These are phyloP conservation scores for Ilex aquifolium DNA, from an alignment of 257 asterid species.

Conservation along the genomic window DNA sequence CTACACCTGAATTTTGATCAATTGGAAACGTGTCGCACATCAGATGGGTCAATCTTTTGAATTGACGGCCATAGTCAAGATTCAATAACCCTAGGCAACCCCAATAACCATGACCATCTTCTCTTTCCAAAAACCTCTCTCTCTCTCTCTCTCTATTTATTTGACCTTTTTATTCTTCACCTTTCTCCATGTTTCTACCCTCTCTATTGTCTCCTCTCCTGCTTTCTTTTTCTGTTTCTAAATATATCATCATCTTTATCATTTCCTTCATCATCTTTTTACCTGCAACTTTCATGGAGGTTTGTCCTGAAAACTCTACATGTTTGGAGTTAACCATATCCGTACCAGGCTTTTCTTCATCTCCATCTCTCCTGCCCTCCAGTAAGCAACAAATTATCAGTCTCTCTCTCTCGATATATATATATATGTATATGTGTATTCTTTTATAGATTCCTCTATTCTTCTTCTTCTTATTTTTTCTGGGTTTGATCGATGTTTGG, in stretches of 20 bases:
- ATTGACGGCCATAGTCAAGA: constrained; percentile 37
- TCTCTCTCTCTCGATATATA: background rate
- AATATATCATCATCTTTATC: background rate
- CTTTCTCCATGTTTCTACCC: constrained; percentile 16
- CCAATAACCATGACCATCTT: constrained; percentile 5
- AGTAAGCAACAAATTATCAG: constrained; percentile 27
- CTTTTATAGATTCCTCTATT: background rate
- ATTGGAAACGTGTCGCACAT: constrained; percentile 23
- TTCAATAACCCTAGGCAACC: constrained; percentile 11
- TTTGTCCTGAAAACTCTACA: constrained; percentile 22
- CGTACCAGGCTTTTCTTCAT: constrained; percentile 47
- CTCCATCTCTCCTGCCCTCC: constrained; percentile 40
- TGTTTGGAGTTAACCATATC: constrained; percentile 61
- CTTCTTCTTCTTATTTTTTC: background rate
- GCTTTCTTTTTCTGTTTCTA: constrained; percentile 23
- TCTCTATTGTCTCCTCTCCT: constrained; percentile 17
- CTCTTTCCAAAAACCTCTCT: background rate
- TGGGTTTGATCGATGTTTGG: background rate
- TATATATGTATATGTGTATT: too few species aligned
- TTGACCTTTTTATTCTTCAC: constrained; percentile 29
- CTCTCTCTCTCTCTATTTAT: constrained; percentile 11
- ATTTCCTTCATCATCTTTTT: background rate
- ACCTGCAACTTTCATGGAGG: constrained; percentile 29
- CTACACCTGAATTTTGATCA: background rate
- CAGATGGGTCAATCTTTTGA: constrained; percentile 20